Evolutionary conservation across 1,139 yeast species (phyloP).

Genomic region (Yamadazyma membranifaciens): DNA sequence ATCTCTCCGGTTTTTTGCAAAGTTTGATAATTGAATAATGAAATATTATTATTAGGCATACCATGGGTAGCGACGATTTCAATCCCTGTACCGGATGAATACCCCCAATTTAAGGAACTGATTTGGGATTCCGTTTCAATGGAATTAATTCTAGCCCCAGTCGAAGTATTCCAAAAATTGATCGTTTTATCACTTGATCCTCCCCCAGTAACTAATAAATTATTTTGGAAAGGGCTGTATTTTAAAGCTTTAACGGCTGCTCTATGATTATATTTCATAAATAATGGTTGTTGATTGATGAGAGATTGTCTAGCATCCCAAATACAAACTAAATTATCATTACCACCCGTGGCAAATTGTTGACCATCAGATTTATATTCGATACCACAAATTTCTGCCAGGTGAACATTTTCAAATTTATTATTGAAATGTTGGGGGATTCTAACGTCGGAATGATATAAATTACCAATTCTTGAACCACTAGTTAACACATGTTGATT

Average conservation of each 20-base stretch:
- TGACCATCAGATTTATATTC: conserved; percentile 83
- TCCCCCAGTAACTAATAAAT: conserved; percentile 91
- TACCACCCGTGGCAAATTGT: conserved; percentile 91
- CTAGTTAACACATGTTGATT: conserved; percentile 73
- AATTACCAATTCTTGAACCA: conserved; percentile 81
- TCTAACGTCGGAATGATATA: conserved; percentile 92
- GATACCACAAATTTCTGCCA: conserved; percentile 91
- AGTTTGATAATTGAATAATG: conserved; percentile 84
- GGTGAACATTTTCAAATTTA: conserved; percentile 52
- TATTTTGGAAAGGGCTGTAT: conserved; percentile 90
- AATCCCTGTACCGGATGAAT: conserved; percentile 64
- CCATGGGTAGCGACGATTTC: conserved; percentile 97
- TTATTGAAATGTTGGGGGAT: conserved; percentile 73
- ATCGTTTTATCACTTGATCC: conserved; percentile 89
- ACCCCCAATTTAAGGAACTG: conserved; percentile 90
- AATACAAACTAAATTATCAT: conserved; percentile 87
- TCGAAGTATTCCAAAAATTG: conserved; percentile 93
- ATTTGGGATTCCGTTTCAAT: conserved; percentile 95
- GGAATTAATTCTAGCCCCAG: conserved; percentile 83
- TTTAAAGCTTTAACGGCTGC: conserved; percentile 96
- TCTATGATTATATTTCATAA: conserved; percentile 73
- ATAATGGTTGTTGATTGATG: conserved; percentile 52
- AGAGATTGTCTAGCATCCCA: conserved; percentile 84
- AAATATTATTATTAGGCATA: conserved; percentile 80
- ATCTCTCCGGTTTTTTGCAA: conserved; percentile 88